Evolutionary conservation across 257 asterid genomes (phyloP).

Genomic region (Asclepias syriaca): DNA sequence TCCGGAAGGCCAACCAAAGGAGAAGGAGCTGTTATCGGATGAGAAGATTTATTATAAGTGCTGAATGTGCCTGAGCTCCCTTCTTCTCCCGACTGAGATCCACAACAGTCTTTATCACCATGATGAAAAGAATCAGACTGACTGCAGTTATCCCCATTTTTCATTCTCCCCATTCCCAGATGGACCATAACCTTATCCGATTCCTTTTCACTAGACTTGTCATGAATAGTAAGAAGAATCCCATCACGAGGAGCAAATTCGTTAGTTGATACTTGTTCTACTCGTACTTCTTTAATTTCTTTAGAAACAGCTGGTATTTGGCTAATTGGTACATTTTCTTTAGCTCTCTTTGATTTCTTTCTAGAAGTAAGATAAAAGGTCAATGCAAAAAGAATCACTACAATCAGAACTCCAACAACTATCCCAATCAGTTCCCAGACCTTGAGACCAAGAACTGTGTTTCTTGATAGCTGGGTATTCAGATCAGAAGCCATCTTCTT

Average conservation of each 20-base stretch:
- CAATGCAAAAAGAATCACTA: conserved; percentile 53
- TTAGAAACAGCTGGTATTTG: conserved; percentile 79
- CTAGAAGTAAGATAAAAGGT: conserved; percentile 64
- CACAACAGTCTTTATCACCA: conserved; percentile 57
- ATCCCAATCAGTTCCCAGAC: conserved; percentile 93
- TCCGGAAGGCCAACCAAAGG: conserved; percentile 90
- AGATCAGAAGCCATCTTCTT: conserved; percentile 75
- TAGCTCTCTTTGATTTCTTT: conserved; percentile 52
- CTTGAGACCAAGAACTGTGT: conserved; percentile 56
- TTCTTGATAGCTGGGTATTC: conserved; percentile 50
- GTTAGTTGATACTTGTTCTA: conserved; percentile 64
- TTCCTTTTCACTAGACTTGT: conserved; percentile 63
- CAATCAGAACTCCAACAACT: conserved; percentile 62
- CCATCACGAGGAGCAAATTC: conserved; percentile 67
- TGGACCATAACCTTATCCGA: conserved; percentile 78
- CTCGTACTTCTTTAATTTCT: conserved; percentile 87
- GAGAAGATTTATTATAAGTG: conserved; percentile 51
- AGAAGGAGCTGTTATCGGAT: conserved; percentile 73
- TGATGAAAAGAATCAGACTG: conserved; percentile 63
- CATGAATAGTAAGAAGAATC: conserved; percentile 74
- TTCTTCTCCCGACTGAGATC: conserved; percentile 84
- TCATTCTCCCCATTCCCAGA: conserved; percentile 53
- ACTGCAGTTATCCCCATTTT: conserved; percentile 51
- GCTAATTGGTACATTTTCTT: conserved; percentile 44
- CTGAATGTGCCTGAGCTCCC: conserved; percentile 63